phyloP scores from a whole-genome alignment of 306 rosid genomes.

The Macrotyloma uniflorum region DNA sequence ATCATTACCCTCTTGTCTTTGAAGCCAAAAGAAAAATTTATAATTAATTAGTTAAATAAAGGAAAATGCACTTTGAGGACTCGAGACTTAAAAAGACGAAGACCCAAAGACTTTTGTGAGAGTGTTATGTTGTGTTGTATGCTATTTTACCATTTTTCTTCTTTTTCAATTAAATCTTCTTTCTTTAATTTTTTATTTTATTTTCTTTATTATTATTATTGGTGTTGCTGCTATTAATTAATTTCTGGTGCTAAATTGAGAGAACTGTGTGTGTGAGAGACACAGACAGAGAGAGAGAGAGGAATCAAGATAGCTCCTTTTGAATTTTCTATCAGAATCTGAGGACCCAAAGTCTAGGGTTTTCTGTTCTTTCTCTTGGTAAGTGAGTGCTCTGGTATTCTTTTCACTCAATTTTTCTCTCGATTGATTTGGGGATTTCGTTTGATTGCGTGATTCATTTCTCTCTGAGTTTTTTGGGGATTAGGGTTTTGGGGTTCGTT shows the following conservation, averaged over 20 bases:
- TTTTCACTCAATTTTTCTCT: background rate
- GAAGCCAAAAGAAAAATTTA: slow-evolving; percentile 10
- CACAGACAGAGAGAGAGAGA: slow-evolving; percentile 32
- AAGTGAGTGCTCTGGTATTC: slow-evolving; percentile 32
- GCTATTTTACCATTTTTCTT: background rate
- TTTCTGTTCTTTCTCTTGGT: slow-evolving; percentile 38
- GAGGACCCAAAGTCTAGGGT: slow-evolving; percentile 58
- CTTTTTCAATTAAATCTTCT: background rate
- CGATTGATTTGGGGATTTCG: slow-evolving; percentile 20
- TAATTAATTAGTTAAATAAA: background rate
- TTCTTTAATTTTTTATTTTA: background rate
- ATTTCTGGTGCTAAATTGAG: slow-evolving; percentile 42
- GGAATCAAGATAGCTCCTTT: slow-evolving; percentile 58
- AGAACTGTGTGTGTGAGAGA: slow-evolving; percentile 31
- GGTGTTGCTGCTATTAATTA: slow-evolving; percentile 2
- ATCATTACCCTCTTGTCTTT: slow-evolving; percentile 20
- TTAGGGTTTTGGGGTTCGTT: slow-evolving; percentile 43
- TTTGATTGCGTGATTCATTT: slow-evolving; percentile 37
- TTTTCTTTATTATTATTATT: slow-evolving; percentile 18
- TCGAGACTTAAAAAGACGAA: slow-evolving; percentile 36
- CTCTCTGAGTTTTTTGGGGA: slow-evolving; percentile 29
- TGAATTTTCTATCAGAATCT: slow-evolving; percentile 57
- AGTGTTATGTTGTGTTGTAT: background rate
- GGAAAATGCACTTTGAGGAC: slow-evolving; percentile 31
- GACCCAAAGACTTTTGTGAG: slow-evolving; percentile 29